Conservation (phyloP, 2,329 filamentous ascomycete species). For the Aaosphaeria arxii region DNA sequence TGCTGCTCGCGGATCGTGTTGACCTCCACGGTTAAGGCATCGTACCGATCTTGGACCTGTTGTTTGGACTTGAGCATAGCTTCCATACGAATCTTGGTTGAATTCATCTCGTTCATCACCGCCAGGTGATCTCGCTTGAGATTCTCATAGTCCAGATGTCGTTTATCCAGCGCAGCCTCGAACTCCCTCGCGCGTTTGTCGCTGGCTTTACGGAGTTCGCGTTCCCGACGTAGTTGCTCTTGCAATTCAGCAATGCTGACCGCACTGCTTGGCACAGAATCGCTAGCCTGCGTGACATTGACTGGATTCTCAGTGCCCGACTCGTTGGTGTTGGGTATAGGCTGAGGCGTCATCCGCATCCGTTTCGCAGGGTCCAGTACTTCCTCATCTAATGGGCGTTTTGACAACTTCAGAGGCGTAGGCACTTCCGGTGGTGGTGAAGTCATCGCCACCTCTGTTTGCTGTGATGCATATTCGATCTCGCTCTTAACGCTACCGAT, state of each 20-base stretch:
- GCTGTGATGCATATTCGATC: slow-evolving; percentile 26
- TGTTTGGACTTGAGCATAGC: slow-evolving; percentile 10
- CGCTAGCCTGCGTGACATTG: slow-evolving; percentile 41
- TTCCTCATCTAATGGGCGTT: slow-evolving; percentile 27
- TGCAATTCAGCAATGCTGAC: slow-evolving; percentile 7
- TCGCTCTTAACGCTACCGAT: slow-evolving; percentile 30
- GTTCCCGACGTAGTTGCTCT: slow-evolving; percentile 4
- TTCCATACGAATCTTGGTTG: slow-evolving; percentile 13
- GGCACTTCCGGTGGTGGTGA: slow-evolving; percentile 15
- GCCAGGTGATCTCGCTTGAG: slow-evolving; percentile 14
- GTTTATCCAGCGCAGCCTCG: slow-evolving; percentile 15
- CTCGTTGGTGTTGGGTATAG: slow-evolving; percentile 2
- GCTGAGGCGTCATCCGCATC: slow-evolving; percentile 32
- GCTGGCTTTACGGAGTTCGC: neutral
- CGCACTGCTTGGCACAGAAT: slow-evolving; percentile 37
- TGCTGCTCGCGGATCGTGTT: slow-evolving; percentile 8
- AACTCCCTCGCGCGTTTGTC: slow-evolving; percentile 4
- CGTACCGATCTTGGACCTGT: slow-evolving; percentile 15
- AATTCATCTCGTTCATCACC: slow-evolving; percentile 15
- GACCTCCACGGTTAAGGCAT: slow-evolving; percentile 10
- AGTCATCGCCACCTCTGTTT: slow-evolving; percentile 12
- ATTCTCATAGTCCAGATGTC: slow-evolving; percentile 27
- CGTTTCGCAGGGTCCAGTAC: slow-evolving; percentile 30
- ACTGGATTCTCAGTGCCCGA: neutral
- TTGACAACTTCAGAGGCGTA: slow-evolving; percentile 5